These are phyloP conservation scores for Talaromyces albobiverticillius DNA, from an alignment of 2,329 filamentous ascomycete species.

Conservation along the genomic window DNA sequence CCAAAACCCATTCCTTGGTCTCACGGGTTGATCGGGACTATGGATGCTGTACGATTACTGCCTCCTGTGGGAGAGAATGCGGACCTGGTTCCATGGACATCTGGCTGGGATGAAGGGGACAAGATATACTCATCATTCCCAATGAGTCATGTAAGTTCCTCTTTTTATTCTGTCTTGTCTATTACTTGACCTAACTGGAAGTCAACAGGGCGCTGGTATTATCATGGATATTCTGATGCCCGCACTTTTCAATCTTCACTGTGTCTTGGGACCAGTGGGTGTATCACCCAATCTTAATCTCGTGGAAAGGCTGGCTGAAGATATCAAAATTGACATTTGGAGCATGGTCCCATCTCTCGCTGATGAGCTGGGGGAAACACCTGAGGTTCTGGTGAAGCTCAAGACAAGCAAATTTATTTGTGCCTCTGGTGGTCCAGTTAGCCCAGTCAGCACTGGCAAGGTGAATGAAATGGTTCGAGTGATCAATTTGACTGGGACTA, in stretches of 20 bases:
- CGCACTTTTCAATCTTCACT: constrained; percentile 3
- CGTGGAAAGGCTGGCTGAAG: constrained; percentile 1
- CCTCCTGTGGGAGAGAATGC: constrained; percentile 5
- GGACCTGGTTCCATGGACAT: constrained; percentile 4
- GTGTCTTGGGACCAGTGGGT: constrained; percentile 5
- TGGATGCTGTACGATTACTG: constrained; percentile 16
- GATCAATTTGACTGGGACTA: constrained; percentile 8
- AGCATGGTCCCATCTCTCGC: constrained; percentile 9
- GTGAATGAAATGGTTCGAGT: constrained; percentile 5
- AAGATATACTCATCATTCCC: constrained; percentile 10
- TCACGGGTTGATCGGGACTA: constrained; percentile 18
- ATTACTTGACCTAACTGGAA: background rate
- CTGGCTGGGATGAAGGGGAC: constrained; percentile 6
- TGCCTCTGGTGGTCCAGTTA: constrained; percentile 9
- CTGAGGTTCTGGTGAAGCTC: background rate
- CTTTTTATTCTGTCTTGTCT: background rate
- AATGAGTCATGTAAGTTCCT: constrained; percentile 7
- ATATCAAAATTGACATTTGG: constrained; percentile 8
- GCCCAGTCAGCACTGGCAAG: constrained; percentile 1
- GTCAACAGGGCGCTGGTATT: constrained; percentile 5
- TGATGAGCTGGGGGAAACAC: constrained; percentile 5
- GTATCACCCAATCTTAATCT: constrained; percentile 11
- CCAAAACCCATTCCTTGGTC: constrained; percentile 35
- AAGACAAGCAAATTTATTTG: constrained; percentile 4
- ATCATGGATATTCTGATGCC: constrained; percentile 12